phyloP scores from a whole-genome alignment of 2,329 filamentous ascomycete species.

The Colletotrichum chlorophyti region DNA sequence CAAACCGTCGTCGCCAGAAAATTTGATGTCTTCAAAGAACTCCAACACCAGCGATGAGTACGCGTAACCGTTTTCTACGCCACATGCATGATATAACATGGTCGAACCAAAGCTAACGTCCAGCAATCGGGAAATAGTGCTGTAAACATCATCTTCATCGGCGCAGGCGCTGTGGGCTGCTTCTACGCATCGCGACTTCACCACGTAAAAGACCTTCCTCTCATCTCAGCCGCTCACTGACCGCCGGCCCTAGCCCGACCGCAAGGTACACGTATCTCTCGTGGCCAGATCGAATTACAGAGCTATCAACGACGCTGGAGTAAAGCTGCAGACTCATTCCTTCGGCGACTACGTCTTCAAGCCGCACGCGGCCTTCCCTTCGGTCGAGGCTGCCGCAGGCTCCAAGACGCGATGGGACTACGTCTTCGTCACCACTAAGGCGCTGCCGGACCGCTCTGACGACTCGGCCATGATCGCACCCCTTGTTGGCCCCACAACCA shows the following conservation, averaged over 20 bases:
- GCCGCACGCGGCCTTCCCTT: conserved; percentile 68
- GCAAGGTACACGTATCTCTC: conserved; percentile 68
- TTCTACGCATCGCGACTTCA: conserved; percentile 76
- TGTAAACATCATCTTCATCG: conserved; percentile 70
- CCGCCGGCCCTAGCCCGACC: conserved; percentile 49
- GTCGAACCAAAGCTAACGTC: neutral
- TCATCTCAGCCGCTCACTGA: conserved; percentile 21
- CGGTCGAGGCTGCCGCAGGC: conserved; percentile 59
- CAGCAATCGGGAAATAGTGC: conserved; percentile 42
- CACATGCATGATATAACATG: neutral
- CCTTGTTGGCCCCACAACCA: conserved; percentile 59
- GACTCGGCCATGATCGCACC: conserved; percentile 68
- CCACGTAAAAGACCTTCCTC: conserved; percentile 48
- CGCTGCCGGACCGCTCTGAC: conserved; percentile 68
- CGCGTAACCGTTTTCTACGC: neutral
- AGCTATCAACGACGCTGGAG: conserved; percentile 66
- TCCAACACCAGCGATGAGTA: conserved; percentile 6
- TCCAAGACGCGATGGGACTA: conserved; percentile 54
- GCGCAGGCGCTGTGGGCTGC: conserved; percentile 74
- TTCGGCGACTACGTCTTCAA: conserved; percentile 73
- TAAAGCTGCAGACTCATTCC: conserved; percentile 68
- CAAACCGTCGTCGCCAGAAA: neutral
- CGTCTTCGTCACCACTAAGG: conserved; percentile 75
- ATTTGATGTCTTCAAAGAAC: neutral
- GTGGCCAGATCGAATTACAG: conserved; percentile 78